Conservation (phyloP, 192 early-diverging fungal species). For the Martensiomyces pterosporus region DNA sequence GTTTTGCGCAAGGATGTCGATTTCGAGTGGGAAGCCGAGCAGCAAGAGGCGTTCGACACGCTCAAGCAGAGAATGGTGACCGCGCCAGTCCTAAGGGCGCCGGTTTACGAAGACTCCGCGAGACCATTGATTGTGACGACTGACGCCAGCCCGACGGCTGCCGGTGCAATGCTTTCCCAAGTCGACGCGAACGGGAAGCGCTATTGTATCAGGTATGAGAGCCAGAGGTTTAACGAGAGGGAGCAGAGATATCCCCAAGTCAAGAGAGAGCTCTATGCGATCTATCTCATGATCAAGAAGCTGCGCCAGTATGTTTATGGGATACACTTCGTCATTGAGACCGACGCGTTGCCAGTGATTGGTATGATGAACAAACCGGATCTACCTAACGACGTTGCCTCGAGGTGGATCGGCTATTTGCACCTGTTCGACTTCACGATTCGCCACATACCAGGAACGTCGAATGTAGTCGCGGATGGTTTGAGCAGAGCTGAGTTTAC, state of each 20-base stretch:
- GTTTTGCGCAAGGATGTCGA: neutral
- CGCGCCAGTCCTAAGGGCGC: conserved; percentile 1
- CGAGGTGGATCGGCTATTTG: neutral
- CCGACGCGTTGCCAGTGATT: conserved; percentile 1
- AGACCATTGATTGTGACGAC: conserved; percentile 7
- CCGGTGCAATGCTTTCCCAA: conserved; percentile 5
- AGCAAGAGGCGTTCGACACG: neutral
- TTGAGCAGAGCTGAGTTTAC: too few relatives aligned
- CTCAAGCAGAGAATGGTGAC: conserved; percentile 1
- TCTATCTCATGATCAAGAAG: conserved; percentile 3
- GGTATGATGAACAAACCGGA: conserved; percentile 11
- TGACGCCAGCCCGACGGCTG: conserved; percentile 5
- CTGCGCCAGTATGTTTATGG: conserved; percentile 1
- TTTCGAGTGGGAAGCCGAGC: neutral
- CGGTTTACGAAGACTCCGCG: neutral
- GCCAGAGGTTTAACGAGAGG: conserved; percentile 1
- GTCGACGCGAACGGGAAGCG: neutral
- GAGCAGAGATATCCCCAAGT: conserved; percentile 6
- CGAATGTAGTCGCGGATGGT: conserved; percentile 2
- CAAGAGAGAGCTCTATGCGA: conserved; percentile 4
- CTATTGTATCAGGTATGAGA: conserved; percentile 1
- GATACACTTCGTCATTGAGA: neutral
- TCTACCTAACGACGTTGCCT: conserved; percentile 1
- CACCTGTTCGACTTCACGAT: conserved; percentile 1
- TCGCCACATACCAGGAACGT: neutral